Percentiles rank a stretch among this genome's conserved stretches.
Conservation (phyloP, 441 rosid species). For the Eruca vesicaria region DNA sequence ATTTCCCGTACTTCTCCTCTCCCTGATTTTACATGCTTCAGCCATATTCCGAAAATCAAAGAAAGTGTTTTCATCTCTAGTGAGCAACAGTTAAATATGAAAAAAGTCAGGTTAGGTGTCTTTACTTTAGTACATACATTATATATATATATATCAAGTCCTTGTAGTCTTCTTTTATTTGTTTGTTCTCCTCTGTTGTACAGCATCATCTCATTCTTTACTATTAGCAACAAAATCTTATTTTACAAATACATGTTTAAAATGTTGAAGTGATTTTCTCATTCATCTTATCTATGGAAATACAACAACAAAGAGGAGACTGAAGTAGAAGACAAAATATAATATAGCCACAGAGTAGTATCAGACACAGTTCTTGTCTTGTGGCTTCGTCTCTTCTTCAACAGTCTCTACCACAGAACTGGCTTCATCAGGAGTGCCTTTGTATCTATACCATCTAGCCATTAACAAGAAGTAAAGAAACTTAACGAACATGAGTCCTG, state of each 20-base stretch:
- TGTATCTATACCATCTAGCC: constrained; percentile 55
- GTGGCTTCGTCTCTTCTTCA: constrained; percentile 5
- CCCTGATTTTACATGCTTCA: too few relatives aligned
- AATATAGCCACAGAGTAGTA: not conserved
- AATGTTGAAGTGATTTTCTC: not conserved
- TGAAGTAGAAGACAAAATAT: not conserved
- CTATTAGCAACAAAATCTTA: not conserved
- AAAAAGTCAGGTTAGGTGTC: too few relatives aligned
- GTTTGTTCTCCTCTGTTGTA: not conserved
- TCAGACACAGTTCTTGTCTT: constrained; percentile 18
- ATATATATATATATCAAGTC: too few relatives aligned
- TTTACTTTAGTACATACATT: too few relatives aligned
- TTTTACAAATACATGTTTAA: not conserved
- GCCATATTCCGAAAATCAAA: too few relatives aligned
- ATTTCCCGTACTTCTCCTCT: too few relatives aligned
- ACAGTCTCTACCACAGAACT: constrained; percentile 17
- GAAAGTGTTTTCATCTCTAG: too few relatives aligned
- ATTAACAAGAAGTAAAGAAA: constrained; percentile 38
- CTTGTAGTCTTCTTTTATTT: not conserved
- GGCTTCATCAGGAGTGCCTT: constrained; percentile 26
- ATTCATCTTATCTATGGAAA: not conserved
- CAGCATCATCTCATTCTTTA: not conserved
- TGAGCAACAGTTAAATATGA: too few relatives aligned
- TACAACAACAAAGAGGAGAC: not conserved
- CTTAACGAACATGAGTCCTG: constrained; percentile 29